Conservation (phyloP, 2,329 filamentous ascomycete genomes). For the Fusarium sp. region DNA sequence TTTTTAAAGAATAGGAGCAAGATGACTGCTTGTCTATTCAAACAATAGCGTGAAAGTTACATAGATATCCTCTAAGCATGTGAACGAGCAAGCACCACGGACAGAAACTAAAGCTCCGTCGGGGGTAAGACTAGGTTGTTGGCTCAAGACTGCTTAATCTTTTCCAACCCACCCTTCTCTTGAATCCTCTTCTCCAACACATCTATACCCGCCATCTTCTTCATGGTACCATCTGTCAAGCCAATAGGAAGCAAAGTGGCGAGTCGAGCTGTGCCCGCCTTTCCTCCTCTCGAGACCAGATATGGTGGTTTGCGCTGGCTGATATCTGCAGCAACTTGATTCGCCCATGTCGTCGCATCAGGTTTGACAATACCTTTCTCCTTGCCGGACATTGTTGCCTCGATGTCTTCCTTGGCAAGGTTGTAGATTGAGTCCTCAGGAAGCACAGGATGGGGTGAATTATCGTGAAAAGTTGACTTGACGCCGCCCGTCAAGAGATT, state of each 20-base stretch:
- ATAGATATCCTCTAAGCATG: neutral
- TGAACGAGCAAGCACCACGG: accelerated
- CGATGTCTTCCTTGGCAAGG: conserved; percentile 27
- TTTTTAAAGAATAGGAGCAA: too few relatives aligned
- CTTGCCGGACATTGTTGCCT: conserved; percentile 14
- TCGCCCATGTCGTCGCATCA: conserved; percentile 18
- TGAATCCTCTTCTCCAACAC: conserved; percentile 23
- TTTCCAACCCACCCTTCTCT: conserved; percentile 4
- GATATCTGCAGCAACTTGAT: conserved; percentile 30
- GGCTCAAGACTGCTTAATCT: neutral
- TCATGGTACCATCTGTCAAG: conserved; percentile 6
- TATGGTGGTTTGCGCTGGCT: conserved; percentile 29
- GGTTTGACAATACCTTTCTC: neutral
- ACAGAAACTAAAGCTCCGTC: neutral
- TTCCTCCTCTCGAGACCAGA: conserved; percentile 18
- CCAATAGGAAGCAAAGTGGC: conserved; percentile 24
- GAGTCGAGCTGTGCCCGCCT: conserved; percentile 7
- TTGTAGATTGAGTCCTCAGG: conserved; percentile 29
- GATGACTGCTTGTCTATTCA: too few relatives aligned
- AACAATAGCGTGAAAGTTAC: neutral
- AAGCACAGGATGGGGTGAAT: neutral
- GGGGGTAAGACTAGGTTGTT: neutral
- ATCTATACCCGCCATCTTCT: conserved; percentile 27
- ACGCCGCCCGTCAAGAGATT: conserved; percentile 43
- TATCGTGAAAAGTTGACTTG: conserved; percentile 34